Evolutionary conservation across 495 filamentous ascomycete species (phyloP), one percentile per base, ranked within the genome.

Genomic region (Margaritispora aquatica): DNA sequence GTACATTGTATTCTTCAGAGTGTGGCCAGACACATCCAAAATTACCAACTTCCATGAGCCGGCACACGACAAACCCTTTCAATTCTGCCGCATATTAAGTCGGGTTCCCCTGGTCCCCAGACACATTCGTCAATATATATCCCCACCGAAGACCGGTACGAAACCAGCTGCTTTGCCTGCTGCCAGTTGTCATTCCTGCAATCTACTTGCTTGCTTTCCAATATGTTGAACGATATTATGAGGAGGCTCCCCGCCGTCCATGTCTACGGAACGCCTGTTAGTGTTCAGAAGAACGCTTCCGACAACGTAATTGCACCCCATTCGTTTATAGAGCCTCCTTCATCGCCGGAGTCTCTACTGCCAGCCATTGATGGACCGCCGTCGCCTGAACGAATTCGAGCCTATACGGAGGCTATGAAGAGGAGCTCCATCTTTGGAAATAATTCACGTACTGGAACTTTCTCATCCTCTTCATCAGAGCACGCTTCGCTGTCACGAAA

Each of bases 311-410:
- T 8, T 29, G 26, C 57, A 20, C 41, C 31, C n/a, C 34, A 50
- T 1, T 20, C 58, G 31, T 31, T 49, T 20, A 31, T 46, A 44
- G 62, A 63, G 27, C 21, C 46, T 1, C 8, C 38, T 23, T 29
- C 55, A 13, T 51, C 50, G 22, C 41, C 60, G 21, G 57, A 60
- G 26, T 61, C 57, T 46, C 61, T 82, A 47, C 76, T 75, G 38
- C 77, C 79, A 26, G 71, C 78, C 15, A 68, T 81, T 47, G 76
- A 80, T 57, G 76, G 75, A 36, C 80, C 78, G 29, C 78, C 79
- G 15, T 82, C 80, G 5, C 77, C 80, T 52, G 76, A 80, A 62
- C 72, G 73, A 53, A 74, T 81, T 61, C 77, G 80, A 54, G 73
- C 75, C 24, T 70, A 80, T 27, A 78, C 70, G 60, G 74, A 75